Evolutionary conservation across 495 filamentous ascomycete genomes (phyloP), one percentile per base, ranked within the genome.

Genomic region (Trichoderma erinaceum): DNA sequence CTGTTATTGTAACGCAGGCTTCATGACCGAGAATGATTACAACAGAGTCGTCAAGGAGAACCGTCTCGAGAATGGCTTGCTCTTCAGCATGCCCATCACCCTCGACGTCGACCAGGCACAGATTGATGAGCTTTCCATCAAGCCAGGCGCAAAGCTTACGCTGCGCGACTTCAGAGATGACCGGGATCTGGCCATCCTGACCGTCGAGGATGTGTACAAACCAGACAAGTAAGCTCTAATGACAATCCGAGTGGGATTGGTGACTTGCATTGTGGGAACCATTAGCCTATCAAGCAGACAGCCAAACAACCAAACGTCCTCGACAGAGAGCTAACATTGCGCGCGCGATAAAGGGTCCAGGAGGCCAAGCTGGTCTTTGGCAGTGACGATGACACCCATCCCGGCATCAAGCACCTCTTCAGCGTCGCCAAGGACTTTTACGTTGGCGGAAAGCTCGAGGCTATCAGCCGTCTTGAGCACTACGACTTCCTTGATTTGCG

Each of bases 401-500:
- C 95, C 38, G 94, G 96, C 23, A 86, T 98, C 75, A 90, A 88
- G 71, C 97, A 94, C 80, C 87, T 99, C 48, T 88, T 89, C 81
- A 84, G 87, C 71, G 89, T 87, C 27, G 86, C 90, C 63, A 79
- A 90, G 71, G 93, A 97, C 56, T 96, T 88, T 79, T 97, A 98
- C 78, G 87, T 99, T 68, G 95, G 95, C 71, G 96, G 95, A 76
- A 96, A 92, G 85, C 80, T 99, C 66, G 91, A 97, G 71, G 95
- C 96, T 67, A 89, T 99, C 76, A 93, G 93, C 81, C 87, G 90
- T 75, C 84, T 97, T 43, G 92, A 94, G 81, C 96, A 99, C 83
- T 99, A 99, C 84, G 95, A 99, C 82, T 98, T 98, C 83, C 92
- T 97, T 72, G 96, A 87, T 75, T 86, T 97, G 67, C 88, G 95